These are phyloP conservation scores for Ogataea trehaloabstinens DNA, from an alignment of 805 yeast species.

Conservation along the genomic window DNA sequence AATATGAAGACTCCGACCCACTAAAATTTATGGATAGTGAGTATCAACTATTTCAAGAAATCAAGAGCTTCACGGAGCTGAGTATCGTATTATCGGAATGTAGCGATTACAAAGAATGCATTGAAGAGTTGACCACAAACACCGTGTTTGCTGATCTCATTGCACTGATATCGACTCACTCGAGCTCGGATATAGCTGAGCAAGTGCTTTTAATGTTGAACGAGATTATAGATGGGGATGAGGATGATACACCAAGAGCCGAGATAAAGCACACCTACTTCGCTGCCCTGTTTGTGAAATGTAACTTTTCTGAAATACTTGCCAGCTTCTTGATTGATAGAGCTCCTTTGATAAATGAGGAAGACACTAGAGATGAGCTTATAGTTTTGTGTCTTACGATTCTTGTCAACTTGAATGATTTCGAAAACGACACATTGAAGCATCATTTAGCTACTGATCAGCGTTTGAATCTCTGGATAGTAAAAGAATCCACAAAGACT, in stretches of 20 bases:
- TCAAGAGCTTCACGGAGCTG: conserved; percentile 19
- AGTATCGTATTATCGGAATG: conserved; percentile 14
- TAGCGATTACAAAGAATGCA: conserved; percentile 10
- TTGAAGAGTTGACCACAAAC: conserved; percentile 4
- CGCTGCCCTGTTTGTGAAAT: conserved; percentile 2
- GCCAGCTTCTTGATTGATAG: conserved; percentile 6
- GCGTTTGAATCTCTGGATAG: conserved; percentile 6
- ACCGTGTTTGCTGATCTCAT: conserved; percentile 10
- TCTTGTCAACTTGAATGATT: conserved; percentile 7
- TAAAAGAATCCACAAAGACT: conserved; percentile 2
- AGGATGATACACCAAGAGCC: conserved; percentile 5
- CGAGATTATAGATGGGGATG: conserved; percentile 11
- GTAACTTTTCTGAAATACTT: conserved; percentile 6
- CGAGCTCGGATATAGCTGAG: conserved; percentile 15
- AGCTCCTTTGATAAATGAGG: conserved; percentile 2
- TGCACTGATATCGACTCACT: conserved; percentile 14
- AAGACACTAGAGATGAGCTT: conserved; percentile 2
- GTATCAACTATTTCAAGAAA: conserved; percentile 15
- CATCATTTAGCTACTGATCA: not conserved
- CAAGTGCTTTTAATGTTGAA: conserved; percentile 11
- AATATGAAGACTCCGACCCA: conserved; percentile 10
- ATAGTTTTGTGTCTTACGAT: conserved; percentile 9
- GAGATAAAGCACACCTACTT: conserved; percentile 4
- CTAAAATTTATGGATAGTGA: conserved; percentile 20
- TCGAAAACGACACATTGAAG: not conserved